These are phyloP conservation scores for Cladophialophora psammophila DNA, from an alignment of 2,329 filamentous ascomycete species.

Conservation along the genomic window DNA sequence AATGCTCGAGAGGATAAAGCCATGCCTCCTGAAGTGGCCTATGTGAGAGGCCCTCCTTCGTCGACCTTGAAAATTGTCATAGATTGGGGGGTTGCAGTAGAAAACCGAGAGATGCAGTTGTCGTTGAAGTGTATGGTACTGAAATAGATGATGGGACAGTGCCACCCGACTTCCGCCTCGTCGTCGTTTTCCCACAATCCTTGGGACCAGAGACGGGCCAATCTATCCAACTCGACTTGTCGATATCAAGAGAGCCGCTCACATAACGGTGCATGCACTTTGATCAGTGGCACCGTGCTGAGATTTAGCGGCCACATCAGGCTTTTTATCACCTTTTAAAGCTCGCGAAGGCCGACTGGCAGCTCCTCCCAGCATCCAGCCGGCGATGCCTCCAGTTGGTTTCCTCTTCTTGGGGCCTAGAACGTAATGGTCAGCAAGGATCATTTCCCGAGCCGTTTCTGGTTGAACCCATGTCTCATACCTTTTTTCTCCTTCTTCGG, in stretches of 20 bases:
- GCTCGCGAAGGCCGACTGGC: conserved; percentile 40
- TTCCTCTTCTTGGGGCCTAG: conserved; percentile 35
- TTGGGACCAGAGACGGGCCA: conserved; percentile 25
- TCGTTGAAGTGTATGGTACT: conserved; percentile 26
- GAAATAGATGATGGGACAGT: conserved; percentile 30
- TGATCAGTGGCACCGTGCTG: conserved; percentile 42
- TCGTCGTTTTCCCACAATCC: conserved; percentile 21
- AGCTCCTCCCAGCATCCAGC: conserved; percentile 53
- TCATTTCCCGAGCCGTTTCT: neutral
- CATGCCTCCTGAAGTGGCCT: conserved; percentile 51
- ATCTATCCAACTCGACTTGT: conserved; percentile 22
- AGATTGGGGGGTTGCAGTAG: conserved; percentile 23
- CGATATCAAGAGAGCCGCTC: conserved; percentile 34
- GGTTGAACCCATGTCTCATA: conserved; percentile 7
- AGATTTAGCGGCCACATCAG: conserved; percentile 47
- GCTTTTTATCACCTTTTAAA: conserved; percentile 58
- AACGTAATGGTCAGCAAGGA: neutral
- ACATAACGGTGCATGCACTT: conserved; percentile 45
- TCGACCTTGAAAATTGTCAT: conserved; percentile 33
- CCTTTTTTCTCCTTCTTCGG: conserved; percentile 37
- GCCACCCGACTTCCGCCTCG: conserved; percentile 31
- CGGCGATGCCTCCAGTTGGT: conserved; percentile 47
- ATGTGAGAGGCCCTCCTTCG: conserved; percentile 29
- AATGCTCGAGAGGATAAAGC: conserved; percentile 53
- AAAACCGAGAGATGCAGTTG: conserved; percentile 28